A percentile compares a stretch with the other conserved stretches of the same genome.
These are phyloP conservation scores for Hericium alpestre DNA, from an alignment of 768 basidiomycete species.

Conservation along the genomic window DNA sequence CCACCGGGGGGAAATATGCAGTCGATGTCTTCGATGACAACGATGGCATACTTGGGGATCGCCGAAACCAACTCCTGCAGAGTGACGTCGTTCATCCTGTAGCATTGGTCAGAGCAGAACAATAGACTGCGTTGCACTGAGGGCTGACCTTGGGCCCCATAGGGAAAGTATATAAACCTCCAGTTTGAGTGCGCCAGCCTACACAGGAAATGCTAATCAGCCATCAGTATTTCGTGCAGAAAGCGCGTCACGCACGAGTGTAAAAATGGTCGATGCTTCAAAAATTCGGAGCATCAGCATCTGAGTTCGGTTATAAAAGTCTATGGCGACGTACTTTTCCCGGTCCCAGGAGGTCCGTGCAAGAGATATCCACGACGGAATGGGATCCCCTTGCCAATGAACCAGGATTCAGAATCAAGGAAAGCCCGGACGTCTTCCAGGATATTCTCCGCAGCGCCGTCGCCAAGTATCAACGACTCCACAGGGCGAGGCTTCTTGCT, in stretches of 20 bases:
- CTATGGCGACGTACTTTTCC: neutral
- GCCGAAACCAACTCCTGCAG: slow-evolving; percentile 34
- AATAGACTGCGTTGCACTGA: neutral
- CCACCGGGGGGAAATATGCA: slow-evolving; percentile 43
- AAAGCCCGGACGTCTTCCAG: neutral
- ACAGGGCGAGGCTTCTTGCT: neutral
- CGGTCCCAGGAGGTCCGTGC: neutral
- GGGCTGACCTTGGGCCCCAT: neutral
- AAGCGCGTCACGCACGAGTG: neutral
- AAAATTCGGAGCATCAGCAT: neutral
- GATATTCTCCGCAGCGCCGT: neutral
- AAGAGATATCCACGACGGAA: neutral
- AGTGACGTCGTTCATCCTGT: slow-evolving; percentile 39
- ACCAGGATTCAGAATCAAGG: neutral
- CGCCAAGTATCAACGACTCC: neutral
- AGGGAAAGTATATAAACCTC: neutral
- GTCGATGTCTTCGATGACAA: slow-evolving; percentile 53
- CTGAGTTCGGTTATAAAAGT: neutral
- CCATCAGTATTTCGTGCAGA: too few species aligned
- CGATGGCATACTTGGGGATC: slow-evolving; percentile 42
- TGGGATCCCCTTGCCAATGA: neutral
- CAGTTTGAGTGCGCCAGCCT: neutral
- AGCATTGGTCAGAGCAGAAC: neutral
- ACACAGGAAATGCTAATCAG: neutral
- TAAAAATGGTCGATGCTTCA: neutral